Conservation (phyloP, 2,329 filamentous ascomycete species). For the Leptographium radiaticola region DNA sequence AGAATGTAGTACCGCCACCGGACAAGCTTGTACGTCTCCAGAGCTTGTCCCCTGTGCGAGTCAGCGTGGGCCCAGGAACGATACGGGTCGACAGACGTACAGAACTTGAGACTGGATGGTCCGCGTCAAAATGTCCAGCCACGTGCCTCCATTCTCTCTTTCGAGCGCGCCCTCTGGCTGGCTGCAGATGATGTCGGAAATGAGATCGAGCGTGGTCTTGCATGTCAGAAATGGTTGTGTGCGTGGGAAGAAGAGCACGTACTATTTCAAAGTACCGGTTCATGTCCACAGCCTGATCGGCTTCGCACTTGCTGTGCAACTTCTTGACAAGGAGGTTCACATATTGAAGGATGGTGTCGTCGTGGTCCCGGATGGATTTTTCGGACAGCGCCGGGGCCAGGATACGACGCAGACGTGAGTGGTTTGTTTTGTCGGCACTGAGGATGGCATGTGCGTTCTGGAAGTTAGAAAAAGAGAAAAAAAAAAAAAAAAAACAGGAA, state of each 20-base stretch:
- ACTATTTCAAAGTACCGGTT: background rate
- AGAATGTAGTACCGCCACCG: background rate
- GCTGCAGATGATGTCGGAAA: background rate
- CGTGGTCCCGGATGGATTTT: constrained; percentile 24
- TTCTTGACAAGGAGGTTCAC: constrained; percentile 21
- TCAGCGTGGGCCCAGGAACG: background rate
- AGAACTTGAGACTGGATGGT: background rate
- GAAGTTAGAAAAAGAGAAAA: background rate
- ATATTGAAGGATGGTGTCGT: constrained; percentile 23
- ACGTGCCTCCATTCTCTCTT: background rate
- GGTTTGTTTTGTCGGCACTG: background rate
- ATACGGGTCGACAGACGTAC: background rate
- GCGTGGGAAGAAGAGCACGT: background rate
- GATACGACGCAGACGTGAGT: constrained; percentile 15
- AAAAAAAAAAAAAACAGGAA: background rate
- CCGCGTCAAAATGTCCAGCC: background rate
- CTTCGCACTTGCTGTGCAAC: constrained; percentile 14
- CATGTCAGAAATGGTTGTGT: background rate
- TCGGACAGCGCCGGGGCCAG: constrained; percentile 26
- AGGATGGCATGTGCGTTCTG: background rate
- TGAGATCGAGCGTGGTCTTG: background rate
- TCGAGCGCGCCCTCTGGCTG: background rate
- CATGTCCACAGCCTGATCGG: background rate
- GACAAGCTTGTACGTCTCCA: background rate
- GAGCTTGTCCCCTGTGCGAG: background rate